These are phyloP conservation scores for Diplodia mutila DNA, from an alignment of 2,329 filamentous ascomycete species.

Conservation along the genomic window DNA sequence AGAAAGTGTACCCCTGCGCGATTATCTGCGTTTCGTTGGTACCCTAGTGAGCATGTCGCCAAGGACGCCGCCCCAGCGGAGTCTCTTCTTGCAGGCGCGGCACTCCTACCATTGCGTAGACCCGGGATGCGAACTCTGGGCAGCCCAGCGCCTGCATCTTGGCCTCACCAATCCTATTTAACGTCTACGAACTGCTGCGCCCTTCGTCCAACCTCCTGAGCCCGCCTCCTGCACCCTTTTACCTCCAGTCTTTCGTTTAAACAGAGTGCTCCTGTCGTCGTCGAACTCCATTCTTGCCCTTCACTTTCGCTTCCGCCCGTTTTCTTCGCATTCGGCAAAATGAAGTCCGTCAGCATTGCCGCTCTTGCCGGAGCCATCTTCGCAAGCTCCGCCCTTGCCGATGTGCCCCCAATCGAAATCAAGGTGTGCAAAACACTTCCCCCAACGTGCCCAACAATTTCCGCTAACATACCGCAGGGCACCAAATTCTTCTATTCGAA, in stretches of 20 bases:
- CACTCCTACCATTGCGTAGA: conserved; percentile 8
- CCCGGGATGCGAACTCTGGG: conserved; percentile 12
- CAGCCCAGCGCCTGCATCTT: conserved; percentile 3
- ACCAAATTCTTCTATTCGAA: conserved; percentile 89
- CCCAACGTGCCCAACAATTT: conserved; percentile 17
- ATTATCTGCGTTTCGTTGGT: too few relatives aligned
- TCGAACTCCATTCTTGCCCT: not conserved
- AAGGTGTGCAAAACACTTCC: conserved; percentile 59
- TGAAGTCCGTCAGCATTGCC: conserved; percentile 58
- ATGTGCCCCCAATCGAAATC: conserved; percentile 67
- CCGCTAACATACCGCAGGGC: conserved; percentile 53
- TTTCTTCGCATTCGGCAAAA: conserved; percentile 43
- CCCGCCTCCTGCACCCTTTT: not conserved
- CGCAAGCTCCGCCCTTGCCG: conserved; percentile 49
- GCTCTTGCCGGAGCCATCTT: conserved; percentile 59
- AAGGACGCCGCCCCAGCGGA: conserved; percentile 19
- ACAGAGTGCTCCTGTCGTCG: not conserved
- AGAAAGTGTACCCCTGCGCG: too few relatives aligned
- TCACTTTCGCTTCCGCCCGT: not conserved
- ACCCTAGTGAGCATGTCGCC: conserved; percentile 9
- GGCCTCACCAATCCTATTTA: conserved; percentile 11
- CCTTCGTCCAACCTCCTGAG: conserved; percentile 5
- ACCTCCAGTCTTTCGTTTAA: conserved; percentile 18
- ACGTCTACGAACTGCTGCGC: not conserved
- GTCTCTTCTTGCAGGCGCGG: conserved; percentile 12